Conservation (phyloP, 768 basidiomycete genomes). For the Hypholoma fasciculare region DNA sequence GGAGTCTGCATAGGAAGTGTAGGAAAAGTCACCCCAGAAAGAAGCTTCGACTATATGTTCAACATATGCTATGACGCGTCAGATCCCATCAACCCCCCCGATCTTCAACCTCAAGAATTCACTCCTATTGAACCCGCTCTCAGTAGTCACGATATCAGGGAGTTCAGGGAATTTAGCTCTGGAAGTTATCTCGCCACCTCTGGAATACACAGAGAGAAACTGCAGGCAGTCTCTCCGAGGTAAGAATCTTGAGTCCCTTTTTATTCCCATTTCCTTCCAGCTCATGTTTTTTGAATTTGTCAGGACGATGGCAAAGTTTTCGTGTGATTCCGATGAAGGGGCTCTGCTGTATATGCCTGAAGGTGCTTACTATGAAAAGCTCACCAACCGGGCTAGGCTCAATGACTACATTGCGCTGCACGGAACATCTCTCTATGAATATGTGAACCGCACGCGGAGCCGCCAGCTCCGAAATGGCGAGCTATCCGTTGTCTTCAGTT, state of each 20-base stretch:
- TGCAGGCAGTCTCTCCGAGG: neutral
- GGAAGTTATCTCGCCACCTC: constrained; percentile 12
- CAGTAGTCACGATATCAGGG: constrained; percentile 1
- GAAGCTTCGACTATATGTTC: constrained; percentile 37
- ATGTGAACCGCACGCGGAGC: neutral
- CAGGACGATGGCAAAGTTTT: constrained; percentile 10
- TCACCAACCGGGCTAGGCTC: constrained; percentile 5
- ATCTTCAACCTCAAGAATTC: constrained; percentile 24
- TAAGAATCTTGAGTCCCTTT: neutral
- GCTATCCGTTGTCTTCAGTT: constrained; percentile 24
- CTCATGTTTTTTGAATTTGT: neutral
- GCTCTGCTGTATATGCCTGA: constrained; percentile 22
- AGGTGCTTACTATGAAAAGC: constrained; percentile 15
- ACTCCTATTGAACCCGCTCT: constrained; percentile 6
- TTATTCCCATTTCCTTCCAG: neutral
- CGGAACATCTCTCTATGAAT: constrained; percentile 15
- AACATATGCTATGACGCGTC: constrained; percentile 29
- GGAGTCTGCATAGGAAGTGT: constrained; percentile 40
- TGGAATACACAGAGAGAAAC: constrained; percentile 1
- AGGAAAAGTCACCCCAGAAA: constrained; percentile 32
- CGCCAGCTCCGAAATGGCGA: constrained; percentile 19
- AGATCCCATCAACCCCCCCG: constrained; percentile 25
- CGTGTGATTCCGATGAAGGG: constrained; percentile 13
- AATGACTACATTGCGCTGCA: constrained; percentile 15
- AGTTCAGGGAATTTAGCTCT: constrained; percentile 4